Conservation (phyloP, 2,329 filamentous ascomycete species). For the Aspergillus sp. region DNA sequence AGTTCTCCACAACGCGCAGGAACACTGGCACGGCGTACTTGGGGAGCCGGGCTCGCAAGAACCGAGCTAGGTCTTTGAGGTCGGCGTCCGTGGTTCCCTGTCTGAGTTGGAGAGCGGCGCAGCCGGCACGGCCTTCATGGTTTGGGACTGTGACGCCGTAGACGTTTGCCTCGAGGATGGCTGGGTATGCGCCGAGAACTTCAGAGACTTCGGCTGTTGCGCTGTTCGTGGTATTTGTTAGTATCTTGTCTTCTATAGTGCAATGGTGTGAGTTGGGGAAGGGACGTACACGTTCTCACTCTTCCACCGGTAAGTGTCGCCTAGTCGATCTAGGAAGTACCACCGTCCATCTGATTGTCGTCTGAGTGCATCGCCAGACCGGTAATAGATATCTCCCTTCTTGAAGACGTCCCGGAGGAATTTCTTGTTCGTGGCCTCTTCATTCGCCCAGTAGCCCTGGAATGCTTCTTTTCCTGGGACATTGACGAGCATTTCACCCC, state of each 20-base stretch:
- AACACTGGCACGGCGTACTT: conserved; percentile 76
- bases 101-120: conserved; percentile 58
- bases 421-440: conserved; percentile 66
- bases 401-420: conserved; percentile 63
- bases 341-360: conserved; percentile 63
- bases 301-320: conserved; percentile 76
- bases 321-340: conserved; percentile 70
- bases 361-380: conserved; percentile 66
- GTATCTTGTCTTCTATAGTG: background rate
- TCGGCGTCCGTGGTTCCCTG: conserved; percentile 48
- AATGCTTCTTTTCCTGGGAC: conserved; percentile 60
- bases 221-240: conserved; percentile 12
- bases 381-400: conserved; percentile 68
- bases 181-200: conserved; percentile 59
- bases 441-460: conserved; percentile 69
- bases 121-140: conserved; percentile 69
- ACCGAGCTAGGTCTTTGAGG: conserved; percentile 59
- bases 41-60: conserved; percentile 62
- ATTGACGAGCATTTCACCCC: conserved; percentile 73
- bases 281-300: conserved; percentile 61
- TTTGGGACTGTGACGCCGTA: conserved; percentile 67
- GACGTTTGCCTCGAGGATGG: conserved; percentile 66
- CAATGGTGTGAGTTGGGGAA: background rate
- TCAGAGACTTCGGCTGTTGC: conserved; percentile 66
- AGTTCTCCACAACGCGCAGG: conserved; percentile 58